These are phyloP conservation scores for Inga laurina DNA, from an alignment of 306 rosid genomes.

Conservation along the genomic window DNA sequence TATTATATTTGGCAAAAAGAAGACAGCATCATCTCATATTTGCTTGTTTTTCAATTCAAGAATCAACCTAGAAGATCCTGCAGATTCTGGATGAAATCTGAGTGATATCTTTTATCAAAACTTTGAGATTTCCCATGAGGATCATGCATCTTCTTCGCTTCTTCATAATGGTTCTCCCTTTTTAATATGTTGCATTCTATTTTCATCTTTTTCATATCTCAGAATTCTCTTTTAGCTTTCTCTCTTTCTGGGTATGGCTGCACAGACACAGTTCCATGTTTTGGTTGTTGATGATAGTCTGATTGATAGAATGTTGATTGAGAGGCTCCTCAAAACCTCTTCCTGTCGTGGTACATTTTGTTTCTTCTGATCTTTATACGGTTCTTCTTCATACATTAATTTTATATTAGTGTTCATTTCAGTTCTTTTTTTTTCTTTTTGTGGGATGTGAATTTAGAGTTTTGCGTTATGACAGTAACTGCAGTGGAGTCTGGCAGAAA, in stretches of 20 bases:
- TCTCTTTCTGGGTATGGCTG: constrained; percentile 47
- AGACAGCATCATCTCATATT: constrained; percentile 48
- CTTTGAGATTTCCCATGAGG: constrained; percentile 60
- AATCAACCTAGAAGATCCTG: constrained; percentile 62
- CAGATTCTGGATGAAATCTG: constrained; percentile 73
- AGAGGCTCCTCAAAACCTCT: constrained; percentile 80
- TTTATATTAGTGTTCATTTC: neutral
- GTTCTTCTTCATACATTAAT: neutral
- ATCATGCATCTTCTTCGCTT: constrained; percentile 42
- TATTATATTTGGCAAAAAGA: constrained; percentile 25
- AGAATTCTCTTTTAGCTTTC: neutral
- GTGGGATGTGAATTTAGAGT: neutral
- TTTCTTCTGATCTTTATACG: neutral
- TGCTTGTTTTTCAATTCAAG: constrained; percentile 54
- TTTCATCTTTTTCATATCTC: constrained; percentile 7
- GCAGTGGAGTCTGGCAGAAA: constrained; percentile 81
- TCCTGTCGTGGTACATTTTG: constrained; percentile 70
- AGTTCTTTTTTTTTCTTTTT: too few species aligned
- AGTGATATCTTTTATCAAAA: constrained; percentile 67
- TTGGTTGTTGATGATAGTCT: constrained; percentile 88
- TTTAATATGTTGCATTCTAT: constrained; percentile 45
- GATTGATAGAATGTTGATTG: constrained; percentile 80
- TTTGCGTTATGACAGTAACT: constrained; percentile 55
- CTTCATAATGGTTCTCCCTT: constrained; percentile 36
- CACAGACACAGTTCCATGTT: constrained; percentile 69